These are phyloP conservation scores for Peronospora farinosa DNA, from an alignment of 352 stramenopile genomes.

Conservation along the genomic window DNA sequence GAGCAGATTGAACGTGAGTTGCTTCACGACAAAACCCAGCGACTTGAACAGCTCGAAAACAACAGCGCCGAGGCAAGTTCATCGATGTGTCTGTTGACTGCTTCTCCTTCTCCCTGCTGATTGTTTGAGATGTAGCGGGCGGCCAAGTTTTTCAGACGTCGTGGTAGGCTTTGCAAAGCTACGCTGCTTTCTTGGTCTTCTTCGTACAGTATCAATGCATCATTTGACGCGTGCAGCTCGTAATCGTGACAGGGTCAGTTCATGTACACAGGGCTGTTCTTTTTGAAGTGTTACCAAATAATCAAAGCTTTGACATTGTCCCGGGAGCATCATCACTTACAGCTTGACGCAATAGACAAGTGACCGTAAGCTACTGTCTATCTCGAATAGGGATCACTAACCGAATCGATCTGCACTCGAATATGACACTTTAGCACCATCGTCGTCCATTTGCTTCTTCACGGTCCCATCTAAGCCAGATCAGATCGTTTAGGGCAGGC, in stretches of 20 bases:
- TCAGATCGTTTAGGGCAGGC: conserved; percentile 45
- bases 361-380: conserved; percentile 28
- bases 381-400: conserved; percentile 14
- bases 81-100: no score
- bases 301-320: no score
- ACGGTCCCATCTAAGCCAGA: conserved; percentile 34
- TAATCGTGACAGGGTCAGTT: no score
- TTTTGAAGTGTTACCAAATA: no score
- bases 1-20: conserved; percentile 37
- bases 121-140: conserved; percentile 42
- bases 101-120: conserved; percentile 44
- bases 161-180: conserved; percentile 48
- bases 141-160: conserved; percentile 40
- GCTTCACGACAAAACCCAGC: neutral
- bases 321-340: conserved; percentile 10
- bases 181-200: no score
- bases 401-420: conserved; percentile 83
- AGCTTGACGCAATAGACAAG: conserved; percentile 62
- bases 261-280: no score
- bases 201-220: no score
- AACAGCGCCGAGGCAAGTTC: neutral
- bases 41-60: neutral
- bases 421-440: conserved; percentile 72
- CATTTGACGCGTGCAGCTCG: no score
- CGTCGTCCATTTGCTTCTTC: conserved; percentile 37